Evolutionary conservation across 2,329 filamentous ascomycete species (phyloP).

Genomic region (Fusarium circinatum): DNA sequence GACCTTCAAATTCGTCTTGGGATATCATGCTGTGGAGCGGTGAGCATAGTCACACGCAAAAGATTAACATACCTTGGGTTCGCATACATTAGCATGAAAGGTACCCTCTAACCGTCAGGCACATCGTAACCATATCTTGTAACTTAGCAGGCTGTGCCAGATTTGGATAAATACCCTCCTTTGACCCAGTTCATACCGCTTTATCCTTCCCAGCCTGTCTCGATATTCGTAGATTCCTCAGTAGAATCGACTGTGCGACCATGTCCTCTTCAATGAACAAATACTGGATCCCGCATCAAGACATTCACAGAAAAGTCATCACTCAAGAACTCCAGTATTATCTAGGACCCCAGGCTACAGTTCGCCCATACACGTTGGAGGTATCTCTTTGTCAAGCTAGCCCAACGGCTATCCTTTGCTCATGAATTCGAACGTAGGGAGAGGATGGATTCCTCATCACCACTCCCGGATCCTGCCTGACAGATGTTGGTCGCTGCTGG

Average conservation of each 20-base stretch:
- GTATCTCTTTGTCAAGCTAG: conserved; percentile 51
- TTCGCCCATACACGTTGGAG: conserved; percentile 66
- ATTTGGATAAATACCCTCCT: conserved; percentile 43
- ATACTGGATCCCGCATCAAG: conserved; percentile 69
- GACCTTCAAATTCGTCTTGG: conserved; percentile 35
- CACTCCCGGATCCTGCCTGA: conserved; percentile 66
- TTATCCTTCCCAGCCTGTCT: conserved; percentile 24
- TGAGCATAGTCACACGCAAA: conserved; percentile 42
- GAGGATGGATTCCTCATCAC: conserved; percentile 71
- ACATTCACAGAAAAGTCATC: conserved; percentile 70
- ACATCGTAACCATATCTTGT: conserved; percentile 35
- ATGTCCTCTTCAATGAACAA: conserved; percentile 59
- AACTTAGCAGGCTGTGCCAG: conserved; percentile 21
- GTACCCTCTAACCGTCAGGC: conserved; percentile 37
- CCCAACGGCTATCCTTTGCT: conserved; percentile 31
- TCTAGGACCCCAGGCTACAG: conserved; percentile 67
- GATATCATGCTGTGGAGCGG: conserved; percentile 39
- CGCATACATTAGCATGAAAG: conserved; percentile 40
- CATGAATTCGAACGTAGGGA: conserved; percentile 54
- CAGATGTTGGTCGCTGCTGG: conserved; percentile 60
- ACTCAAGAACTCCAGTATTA: conserved; percentile 68
- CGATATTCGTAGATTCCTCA: conserved; percentile 13
- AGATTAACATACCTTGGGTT: conserved; percentile 41
- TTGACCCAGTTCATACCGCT: conserved; percentile 21
- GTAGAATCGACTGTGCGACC: conserved; percentile 25